A percentile compares a stretch with the other conserved stretches of the same genome.
phyloP scores from a whole-genome alignment of 306 rosid species.

The Cyamopsis tetragonoloba region DNA sequence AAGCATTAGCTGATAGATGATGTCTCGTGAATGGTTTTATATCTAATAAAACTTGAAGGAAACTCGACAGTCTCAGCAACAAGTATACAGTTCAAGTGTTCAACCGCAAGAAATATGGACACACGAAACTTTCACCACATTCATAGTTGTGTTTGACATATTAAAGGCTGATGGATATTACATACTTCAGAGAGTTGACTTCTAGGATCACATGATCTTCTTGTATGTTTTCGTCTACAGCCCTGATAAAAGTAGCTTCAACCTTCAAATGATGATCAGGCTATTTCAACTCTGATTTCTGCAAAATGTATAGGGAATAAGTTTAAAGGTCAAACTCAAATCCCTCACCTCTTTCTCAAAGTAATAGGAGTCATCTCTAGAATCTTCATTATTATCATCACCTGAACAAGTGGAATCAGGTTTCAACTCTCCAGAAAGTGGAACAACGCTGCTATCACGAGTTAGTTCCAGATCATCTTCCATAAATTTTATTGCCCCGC shows the following conservation, averaged over 20 bases:
- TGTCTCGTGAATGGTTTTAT: too few relatives aligned
- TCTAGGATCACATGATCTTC: constrained; percentile 71
- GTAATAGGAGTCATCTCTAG: constrained; percentile 55
- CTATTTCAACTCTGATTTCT: constrained; percentile 14
- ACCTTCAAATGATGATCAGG: constrained; percentile 61
- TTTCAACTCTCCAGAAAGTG: constrained; percentile 77
- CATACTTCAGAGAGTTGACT: constrained; percentile 84
- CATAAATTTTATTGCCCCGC: constrained; percentile 45
- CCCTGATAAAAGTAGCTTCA: constrained; percentile 92
- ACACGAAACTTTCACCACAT: too few relatives aligned
- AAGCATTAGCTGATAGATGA: too few relatives aligned
- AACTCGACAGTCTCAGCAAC: too few relatives aligned
- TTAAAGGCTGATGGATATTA: too few relatives aligned
- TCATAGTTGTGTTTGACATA: too few relatives aligned
- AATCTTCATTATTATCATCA: constrained; percentile 54
- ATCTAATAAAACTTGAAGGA: too few relatives aligned
- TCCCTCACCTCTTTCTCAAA: constrained; percentile 86
- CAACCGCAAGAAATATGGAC: constrained; percentile 12
- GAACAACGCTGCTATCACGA: constrained; percentile 60
- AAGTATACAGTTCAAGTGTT: too few relatives aligned
- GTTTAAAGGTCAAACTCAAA: constrained; percentile 15
- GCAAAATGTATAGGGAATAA: constrained; percentile 8
- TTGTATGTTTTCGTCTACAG: constrained; percentile 79
- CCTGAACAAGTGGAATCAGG: constrained; percentile 62
- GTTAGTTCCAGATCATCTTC: constrained; percentile 66